Evolutionary conservation across 75 land plant species (phyloP), one percentile per base, ranked within the genome.

Genomic region (Cryptomeria japonica): DNA sequence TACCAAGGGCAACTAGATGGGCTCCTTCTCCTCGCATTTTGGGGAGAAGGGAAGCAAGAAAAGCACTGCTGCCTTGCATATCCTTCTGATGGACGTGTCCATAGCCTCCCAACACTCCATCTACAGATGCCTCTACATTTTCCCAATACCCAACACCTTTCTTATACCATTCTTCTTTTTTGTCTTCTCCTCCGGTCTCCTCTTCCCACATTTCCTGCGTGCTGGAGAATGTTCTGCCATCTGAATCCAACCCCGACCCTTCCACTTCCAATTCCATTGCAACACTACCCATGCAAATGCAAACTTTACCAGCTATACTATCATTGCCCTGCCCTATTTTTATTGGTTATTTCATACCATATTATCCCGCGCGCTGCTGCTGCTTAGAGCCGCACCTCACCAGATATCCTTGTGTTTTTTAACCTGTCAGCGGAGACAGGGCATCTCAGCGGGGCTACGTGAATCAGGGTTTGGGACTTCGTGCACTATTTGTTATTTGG

Each of bases 101-200:
- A 80, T 94, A 98, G 3, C 99, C 99, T 5, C 99, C 99, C 89
- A 98, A 80, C 5, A 98, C 99, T 9, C 99, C 99, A 92, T 98
- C 94, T 36, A 98, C 96, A 2, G 97, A 93, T 22, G 99, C 99
- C 88, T 98, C 99, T 87, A 97, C 96, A 36, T 96, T 95, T 99
- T 96, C 86, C 99, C 99, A 98, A 84, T 98, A 98, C 42, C 90
- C 86, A 80, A 98, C 95, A 77, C 99, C 99, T 55, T 97, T 88
- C 41, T 83, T 84, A 80, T 98, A 98, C 99, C 99, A 98, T 18
- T 96, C 92, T 38, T 88, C 79, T 47, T 51, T 76, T 72, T 73
- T 34, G 58, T 87, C 85, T 70, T 86, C 42, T 42, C 84, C 92
- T 16, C 95, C 97, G 31, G 94, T 87, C 61, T 94, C 92, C 72